phyloP scores from a whole-genome alignment of 2,329 filamentous ascomycete species.

The Rutstroemia sp. region DNA sequence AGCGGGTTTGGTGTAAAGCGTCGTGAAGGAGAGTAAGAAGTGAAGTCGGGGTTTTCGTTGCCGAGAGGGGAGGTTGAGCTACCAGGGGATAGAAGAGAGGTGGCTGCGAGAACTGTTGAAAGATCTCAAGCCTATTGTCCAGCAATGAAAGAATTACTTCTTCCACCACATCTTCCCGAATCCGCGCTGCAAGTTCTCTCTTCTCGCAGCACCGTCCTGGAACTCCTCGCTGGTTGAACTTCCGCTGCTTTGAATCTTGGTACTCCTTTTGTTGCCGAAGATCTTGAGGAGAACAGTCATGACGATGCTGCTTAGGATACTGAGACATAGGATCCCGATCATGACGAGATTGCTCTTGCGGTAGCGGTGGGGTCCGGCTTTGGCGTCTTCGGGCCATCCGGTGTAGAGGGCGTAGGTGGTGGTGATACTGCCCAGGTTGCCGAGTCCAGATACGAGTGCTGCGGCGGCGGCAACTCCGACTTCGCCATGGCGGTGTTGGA shows the following conservation, averaged over 20 bases:
- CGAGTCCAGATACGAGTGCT: conserved; percentile 78
- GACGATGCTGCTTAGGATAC: conserved; percentile 62
- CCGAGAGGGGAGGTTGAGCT: conserved; percentile 17
- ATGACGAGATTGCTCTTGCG: conserved; percentile 80
- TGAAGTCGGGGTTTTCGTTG: background rate
- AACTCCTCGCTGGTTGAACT: conserved; percentile 35
- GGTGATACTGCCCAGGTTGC: conserved; percentile 77
- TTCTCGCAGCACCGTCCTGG: conserved; percentile 53
- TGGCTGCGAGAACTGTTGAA: conserved; percentile 18
- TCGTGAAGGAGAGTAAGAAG: background rate
- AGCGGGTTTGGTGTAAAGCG: background rate
- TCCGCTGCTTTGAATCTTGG: conserved; percentile 35
- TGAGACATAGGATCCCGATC: conserved; percentile 75
- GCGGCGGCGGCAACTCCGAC: conserved; percentile 83
- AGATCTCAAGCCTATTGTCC: conserved; percentile 8
- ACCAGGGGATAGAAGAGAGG: background rate
- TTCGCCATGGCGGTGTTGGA: conserved; percentile 82
- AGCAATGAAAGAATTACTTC: conserved; percentile 13
- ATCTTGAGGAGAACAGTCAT: conserved; percentile 61
- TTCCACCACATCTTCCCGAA: conserved; percentile 36
- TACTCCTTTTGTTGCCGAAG: conserved; percentile 46
- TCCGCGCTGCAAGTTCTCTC: conserved; percentile 52
- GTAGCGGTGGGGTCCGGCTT: conserved; percentile 62
- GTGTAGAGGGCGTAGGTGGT: conserved; percentile 87
- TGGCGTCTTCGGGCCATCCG: conserved; percentile 73